Base-by-base conservation (phyloP, 1,139 yeast genomes). In the Debaryomyces nepalensis region DNA sequence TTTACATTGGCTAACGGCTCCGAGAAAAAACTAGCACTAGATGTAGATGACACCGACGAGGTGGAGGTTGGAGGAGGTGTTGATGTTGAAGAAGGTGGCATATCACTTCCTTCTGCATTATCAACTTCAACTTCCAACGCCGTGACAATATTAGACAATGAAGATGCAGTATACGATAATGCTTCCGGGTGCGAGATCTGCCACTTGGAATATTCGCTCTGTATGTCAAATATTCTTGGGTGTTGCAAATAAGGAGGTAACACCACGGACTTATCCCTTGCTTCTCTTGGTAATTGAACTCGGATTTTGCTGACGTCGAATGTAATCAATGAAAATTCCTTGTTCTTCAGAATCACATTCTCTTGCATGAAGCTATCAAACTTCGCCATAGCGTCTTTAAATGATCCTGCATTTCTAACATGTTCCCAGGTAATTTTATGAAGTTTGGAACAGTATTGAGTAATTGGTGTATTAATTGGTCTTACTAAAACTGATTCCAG, bases 221-320 rank as follows among this genome's bases (percentile, higher is more conserved):
- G 77, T 46, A 91, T 66, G 61, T 89, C 97, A 64, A 87, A 89
- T 20, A 86, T 75, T 34, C 82, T 73, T 2, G 97, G 89, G 51
- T 83, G 84, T 58, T 84, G 88, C 47, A 91, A 67, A 57, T 84
- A 88, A 3, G 78, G 70, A 0, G 97, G 97, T 46, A 91, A 71
- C 2, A 71, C 77, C 42, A 87, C 81, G 10, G 80, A 76, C 58
- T 86, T 82, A 59, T 88, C 96, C 31, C 88, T 73, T 7, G 96
- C 89, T 59, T 88, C 96, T 38, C 95, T 74, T 4, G 87, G 84
- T 20, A 91, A 63, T 53, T 86, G 88, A 24, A 89, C 91, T 48
- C 91, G 74, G 37, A 91, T 65, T 51, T 83, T 84, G 79, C 84
- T 78, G 7, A 83, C 73, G 54, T 82, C 82, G 50, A 80, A 70